Base-by-base conservation (phyloP, 129 eudicot genomes). In the Scalesia atractyloides region DNA sequence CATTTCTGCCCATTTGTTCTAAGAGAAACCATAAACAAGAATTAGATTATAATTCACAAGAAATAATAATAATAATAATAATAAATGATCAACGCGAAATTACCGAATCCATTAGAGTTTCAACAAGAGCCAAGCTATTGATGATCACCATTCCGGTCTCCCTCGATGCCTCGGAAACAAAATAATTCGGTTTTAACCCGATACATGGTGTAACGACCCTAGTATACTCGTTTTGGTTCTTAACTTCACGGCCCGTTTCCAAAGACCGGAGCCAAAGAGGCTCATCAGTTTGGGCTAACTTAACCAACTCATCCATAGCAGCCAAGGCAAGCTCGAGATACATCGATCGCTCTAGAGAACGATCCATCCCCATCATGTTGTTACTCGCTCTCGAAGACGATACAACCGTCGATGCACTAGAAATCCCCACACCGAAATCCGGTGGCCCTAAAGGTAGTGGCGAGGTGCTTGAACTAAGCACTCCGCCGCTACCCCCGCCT, bases 1-100 rank as follows among this genome's bases (percentile, higher is more conserved):
- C 96, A 94, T 90, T 70, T 94, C 99, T 33, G 88, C 89, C 99
- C 99, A 94, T 77, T 89, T 89, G 73, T 86, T 90, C 99, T 94
- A 67, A 73, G 17, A 11, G 60, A 72, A 61, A 58, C 39, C 17
- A 60, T 0, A 41, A 76, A n/a, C 33, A 57, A 59, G 10, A 58
- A 74, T 61, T 43, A 54, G 48, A 72, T 68, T 30, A 49, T 36
- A 30, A 26, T 22, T 50, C 19, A 65, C 39, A 20, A n/a, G 5
- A 51, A 64, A 15, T 4, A 10, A 16, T 9, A 34, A 56, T 24
- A 62, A n/a, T n/a, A n/a, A n/a, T n/a, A n/a, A n/a, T n/a, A n/a
- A n/a, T n/a, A 68, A 2, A 39, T 17, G 0, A 62, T 1, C 2
- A 14, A 41, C 9, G 13, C 5, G 14, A 9, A 72, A 87, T 84